Conservation (phyloP, 345 rosid genomes). For the Pseudoturritis turrita region DNA sequence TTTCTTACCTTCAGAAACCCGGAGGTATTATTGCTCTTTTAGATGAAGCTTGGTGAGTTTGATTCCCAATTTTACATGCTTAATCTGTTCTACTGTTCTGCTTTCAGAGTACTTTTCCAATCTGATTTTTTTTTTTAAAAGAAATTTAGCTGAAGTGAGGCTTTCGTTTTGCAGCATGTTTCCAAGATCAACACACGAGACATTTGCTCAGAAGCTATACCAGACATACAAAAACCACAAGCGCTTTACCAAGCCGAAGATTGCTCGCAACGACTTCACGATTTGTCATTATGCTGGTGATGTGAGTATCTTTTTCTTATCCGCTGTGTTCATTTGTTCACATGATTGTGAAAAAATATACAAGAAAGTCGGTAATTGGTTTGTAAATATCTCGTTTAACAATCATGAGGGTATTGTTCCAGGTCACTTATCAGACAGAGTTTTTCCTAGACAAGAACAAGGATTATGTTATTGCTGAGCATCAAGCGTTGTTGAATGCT, state of each 20-base stretch:
- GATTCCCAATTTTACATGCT: background rate
- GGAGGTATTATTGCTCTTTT: conserved; percentile 99
- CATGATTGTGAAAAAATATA: conserved; percentile 9
- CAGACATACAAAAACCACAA: conserved; percentile 92
- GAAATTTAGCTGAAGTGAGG: conserved; percentile 9
- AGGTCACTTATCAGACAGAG: conserved; percentile 98
- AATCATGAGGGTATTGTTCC: conserved; percentile 23
- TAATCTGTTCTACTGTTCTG: background rate
- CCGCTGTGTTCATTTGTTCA: background rate
- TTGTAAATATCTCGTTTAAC: conserved; percentile 7
- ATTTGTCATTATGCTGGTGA: conserved; percentile 99
- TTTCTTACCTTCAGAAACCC: conserved; percentile 69
- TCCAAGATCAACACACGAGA: conserved; percentile 97
- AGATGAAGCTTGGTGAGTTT: conserved; percentile 97
- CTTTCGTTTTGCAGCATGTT: conserved; percentile 71
- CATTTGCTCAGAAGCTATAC: conserved; percentile 96
- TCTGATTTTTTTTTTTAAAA: background rate
- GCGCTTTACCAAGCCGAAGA: conserved; percentile 91
- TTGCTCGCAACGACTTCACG: conserved; percentile 95
- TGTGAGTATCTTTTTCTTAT: conserved; percentile 48
- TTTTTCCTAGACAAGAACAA: conserved; percentile 96
- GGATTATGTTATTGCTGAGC: conserved; percentile 98
- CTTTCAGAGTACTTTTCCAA: background rate
- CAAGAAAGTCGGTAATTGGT: conserved; percentile 6
- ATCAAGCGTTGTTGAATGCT: conserved; percentile 83